A percentile compares a stretch with the other conserved stretches of the same genome.
phyloP scores from a whole-genome alignment of 352 stramenopile species.

The Phytophthora pseudosyringae region DNA sequence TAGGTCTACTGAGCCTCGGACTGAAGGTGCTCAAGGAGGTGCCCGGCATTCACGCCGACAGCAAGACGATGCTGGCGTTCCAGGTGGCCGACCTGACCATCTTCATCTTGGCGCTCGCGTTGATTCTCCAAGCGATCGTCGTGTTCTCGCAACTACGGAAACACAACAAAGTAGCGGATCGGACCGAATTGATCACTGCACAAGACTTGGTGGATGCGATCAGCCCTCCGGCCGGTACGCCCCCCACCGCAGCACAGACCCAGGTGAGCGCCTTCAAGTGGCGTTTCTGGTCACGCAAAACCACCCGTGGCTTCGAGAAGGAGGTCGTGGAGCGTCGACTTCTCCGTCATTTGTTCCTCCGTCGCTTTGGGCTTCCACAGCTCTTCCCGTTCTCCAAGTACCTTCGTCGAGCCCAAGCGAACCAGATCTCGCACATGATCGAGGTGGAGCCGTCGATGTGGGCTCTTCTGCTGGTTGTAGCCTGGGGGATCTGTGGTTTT shows the following conservation, averaged over 20 bases:
- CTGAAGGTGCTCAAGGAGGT: conserved; percentile 58
- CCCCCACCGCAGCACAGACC: neutral
- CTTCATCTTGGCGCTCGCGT: conserved; percentile 55
- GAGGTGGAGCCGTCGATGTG: conserved; percentile 73
- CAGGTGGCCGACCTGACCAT: conserved; percentile 56
- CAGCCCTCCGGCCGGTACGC: conserved; percentile 1
- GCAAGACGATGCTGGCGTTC: conserved; percentile 48
- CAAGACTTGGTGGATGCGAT: conserved; percentile 38
- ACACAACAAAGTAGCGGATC: conserved; percentile 44
- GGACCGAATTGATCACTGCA: conserved; percentile 47
- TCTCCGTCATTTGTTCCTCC: conserved; percentile 52
- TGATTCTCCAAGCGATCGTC: conserved; percentile 54
- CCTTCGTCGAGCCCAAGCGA: conserved; percentile 70
- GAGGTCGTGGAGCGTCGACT: conserved; percentile 42
- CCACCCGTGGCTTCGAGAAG: conserved; percentile 11
- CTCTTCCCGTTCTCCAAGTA: conserved; percentile 79
- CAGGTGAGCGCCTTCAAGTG: neutral
- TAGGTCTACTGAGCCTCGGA: conserved; percentile 52
- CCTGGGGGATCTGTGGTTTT: conserved; percentile 43
- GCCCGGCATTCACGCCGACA: conserved; percentile 32
- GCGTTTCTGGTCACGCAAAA: conserved; percentile 6
- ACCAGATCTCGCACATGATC: conserved; percentile 80
- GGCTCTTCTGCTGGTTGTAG: conserved; percentile 52
- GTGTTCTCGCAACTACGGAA: conserved; percentile 51
- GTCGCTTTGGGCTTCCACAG: conserved; percentile 46